phyloP scores from a whole-genome alignment of 2,329 filamentous ascomycete species.

The Penicillium sp. region DNA sequence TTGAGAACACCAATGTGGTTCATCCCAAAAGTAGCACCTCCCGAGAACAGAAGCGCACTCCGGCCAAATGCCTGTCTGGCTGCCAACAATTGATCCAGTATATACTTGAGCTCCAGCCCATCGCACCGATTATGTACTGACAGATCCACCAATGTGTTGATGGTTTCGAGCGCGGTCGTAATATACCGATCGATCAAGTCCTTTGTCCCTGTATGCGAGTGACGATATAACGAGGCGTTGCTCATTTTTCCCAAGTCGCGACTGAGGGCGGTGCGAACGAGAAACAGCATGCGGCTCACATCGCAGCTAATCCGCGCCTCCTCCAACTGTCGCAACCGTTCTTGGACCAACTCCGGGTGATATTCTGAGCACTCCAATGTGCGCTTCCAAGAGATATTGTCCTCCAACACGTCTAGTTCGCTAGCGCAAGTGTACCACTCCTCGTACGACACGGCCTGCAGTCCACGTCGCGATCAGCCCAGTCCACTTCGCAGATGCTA shows the following conservation, averaged over 20 bases:
- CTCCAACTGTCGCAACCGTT: constrained; percentile 73
- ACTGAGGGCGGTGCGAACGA: constrained; percentile 77
- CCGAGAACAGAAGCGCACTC: constrained; percentile 79
- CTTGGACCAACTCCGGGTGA: constrained; percentile 68
- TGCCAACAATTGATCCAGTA: constrained; percentile 70
- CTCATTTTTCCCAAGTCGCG: constrained; percentile 86
- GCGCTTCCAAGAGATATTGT: constrained; percentile 79
- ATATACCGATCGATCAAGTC: constrained; percentile 85
- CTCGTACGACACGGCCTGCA: constrained; percentile 66
- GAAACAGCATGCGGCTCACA: constrained; percentile 74
- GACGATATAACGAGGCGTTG: constrained; percentile 77
- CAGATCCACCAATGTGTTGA: constrained; percentile 70
- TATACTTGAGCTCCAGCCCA: constrained; percentile 60
- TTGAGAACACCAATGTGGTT: constrained; percentile 88
- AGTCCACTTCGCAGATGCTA: constrained; percentile 16
- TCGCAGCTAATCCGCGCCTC: constrained; percentile 73
- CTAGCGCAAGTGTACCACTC: constrained; percentile 77
- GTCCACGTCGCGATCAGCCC: constrained; percentile 15
- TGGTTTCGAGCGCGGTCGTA: constrained; percentile 73
- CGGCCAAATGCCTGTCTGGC: constrained; percentile 82
- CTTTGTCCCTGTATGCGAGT: constrained; percentile 86
- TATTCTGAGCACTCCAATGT: constrained; percentile 71
- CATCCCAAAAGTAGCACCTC: constrained; percentile 89
- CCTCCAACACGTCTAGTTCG: constrained; percentile 78
- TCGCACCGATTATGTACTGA: constrained; percentile 56